Evolutionary conservation across 2,329 filamentous ascomycete species (phyloP).

Genomic region (Neopestalotiopsis clavispora): DNA sequence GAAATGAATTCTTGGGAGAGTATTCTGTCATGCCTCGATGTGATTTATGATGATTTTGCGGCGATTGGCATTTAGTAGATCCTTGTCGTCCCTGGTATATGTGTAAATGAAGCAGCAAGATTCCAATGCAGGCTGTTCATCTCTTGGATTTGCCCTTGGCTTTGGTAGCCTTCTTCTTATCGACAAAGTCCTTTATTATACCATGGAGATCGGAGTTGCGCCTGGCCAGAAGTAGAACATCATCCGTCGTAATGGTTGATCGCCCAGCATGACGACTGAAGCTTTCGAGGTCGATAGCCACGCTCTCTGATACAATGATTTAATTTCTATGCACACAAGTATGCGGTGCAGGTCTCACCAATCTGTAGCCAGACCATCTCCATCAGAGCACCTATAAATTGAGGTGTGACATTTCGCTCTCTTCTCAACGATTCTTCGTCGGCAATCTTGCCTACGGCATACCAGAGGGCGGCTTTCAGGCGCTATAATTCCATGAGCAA

Average conservation of each 20-base stretch:
- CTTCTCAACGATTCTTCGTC: constrained; percentile 79
- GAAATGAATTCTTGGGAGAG: background rate
- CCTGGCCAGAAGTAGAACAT: constrained; percentile 85
- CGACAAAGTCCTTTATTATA: constrained; percentile 73
- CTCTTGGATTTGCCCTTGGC: constrained; percentile 39
- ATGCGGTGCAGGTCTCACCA: constrained; percentile 54
- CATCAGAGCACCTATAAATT: constrained; percentile 81
- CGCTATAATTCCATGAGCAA: constrained; percentile 53
- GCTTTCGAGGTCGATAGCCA: constrained; percentile 61
- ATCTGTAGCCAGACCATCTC: constrained; percentile 79
- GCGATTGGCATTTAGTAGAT: too few relatives aligned
- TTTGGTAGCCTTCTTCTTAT: constrained; percentile 58
- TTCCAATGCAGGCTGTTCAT: constrained; percentile 22
- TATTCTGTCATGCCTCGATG: too few relatives aligned
- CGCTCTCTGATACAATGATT: constrained; percentile 49
- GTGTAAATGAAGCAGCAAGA: background rate
- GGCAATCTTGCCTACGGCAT: constrained; percentile 82
- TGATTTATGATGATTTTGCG: too few relatives aligned
- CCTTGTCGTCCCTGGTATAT: background rate
- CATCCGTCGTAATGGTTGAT: constrained; percentile 79
- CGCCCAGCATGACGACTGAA: constrained; percentile 78
- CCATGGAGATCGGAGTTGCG: constrained; percentile 84
- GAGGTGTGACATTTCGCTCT: constrained; percentile 85
- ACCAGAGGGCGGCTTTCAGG: constrained; percentile 85
- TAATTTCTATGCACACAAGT: constrained; percentile 2